Base-by-base conservation (phyloP, 176 grass and related monocot genomes). In the Zoysia japonica region DNA sequence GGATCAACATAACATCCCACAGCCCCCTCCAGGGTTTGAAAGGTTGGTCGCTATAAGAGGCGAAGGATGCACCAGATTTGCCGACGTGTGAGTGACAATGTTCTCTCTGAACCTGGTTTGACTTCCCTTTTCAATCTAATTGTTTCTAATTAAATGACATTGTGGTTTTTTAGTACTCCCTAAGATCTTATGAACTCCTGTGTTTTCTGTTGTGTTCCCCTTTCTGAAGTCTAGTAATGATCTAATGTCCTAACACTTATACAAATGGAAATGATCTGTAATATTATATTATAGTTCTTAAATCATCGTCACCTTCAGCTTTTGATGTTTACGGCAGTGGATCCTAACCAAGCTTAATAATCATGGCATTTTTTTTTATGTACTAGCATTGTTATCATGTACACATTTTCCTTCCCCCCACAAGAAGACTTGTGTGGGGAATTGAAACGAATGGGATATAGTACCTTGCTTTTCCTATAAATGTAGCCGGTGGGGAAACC, bases 1-100 rank as follows among this genome's bases (percentile, higher is more conserved):
- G 53, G 90, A 97, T 80, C 91, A 67, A 71, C 79, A 71, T 40
- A 65, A 83, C 41, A 97, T 93, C 28, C 48, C 81, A 11, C 84
- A 80, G 73, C 16, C 93, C 9, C 86, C 93, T 45, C 77, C 52
- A 69, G 88, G 88, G 40, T 97, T 88, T 91, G 84, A 97, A 77
- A 90, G 93, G 67, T 77, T 72, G 37, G 81, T 97, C 47, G 76
- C 56, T 70, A 78, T 97, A 83, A 86, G 93, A 61, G 79, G 79
- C 9, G 88, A 93, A 87, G 84, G 86, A 46, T 36, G 82, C 60
- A 91, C 61, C 36, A 86, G 37, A 60, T 97, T 97, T 57, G 91
- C 93, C 52, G 93, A 97, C 61, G 91, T 93, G 87, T 93, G 67
- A 78, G 87, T 79, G 48, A 68, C 38, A 76, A 12, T 85, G 52